A percentile compares a stretch with the other conserved stretches of the same genome.
These are phyloP conservation scores for Amaranthus hypochondriacus DNA, from an alignment of 148 eudicot species.

Conservation along the genomic window DNA sequence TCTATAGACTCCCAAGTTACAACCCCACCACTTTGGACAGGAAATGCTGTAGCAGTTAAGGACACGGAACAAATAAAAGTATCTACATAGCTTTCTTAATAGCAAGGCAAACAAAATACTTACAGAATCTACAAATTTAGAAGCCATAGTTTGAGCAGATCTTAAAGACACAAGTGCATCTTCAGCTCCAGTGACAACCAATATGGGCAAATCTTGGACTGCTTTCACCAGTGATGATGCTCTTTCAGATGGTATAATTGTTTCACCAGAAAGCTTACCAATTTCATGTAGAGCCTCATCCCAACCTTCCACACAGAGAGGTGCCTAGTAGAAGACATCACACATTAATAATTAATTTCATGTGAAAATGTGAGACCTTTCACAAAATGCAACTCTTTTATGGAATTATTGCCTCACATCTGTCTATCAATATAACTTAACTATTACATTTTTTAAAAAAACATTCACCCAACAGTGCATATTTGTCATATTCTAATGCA, in stretches of 20 bases:
- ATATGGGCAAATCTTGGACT: conserved; percentile 62
- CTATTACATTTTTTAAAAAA: neutral
- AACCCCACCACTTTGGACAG: too few relatives aligned
- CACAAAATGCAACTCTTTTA: neutral
- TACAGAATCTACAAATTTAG: conserved; percentile 86
- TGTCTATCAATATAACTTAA: neutral
- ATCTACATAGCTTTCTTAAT: neutral
- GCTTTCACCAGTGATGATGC: conserved; percentile 60
- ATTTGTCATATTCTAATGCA: too few relatives aligned
- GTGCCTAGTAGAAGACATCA: conserved; percentile 45
- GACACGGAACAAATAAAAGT: neutral
- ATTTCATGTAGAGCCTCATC: conserved; percentile 94
- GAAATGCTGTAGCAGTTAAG: too few relatives aligned
- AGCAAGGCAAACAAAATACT: conserved; percentile 27
- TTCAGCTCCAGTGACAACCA: conserved; percentile 87
- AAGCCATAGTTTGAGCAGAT: conserved; percentile 84
- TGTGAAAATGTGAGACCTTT: neutral
- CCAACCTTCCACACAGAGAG: conserved; percentile 93
- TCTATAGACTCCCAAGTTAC: too few relatives aligned
- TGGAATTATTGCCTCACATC: neutral
- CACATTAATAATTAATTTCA: conserved; percentile 1
- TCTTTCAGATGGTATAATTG: conserved; percentile 62
- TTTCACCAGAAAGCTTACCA: conserved; percentile 78
- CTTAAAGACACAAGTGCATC: conserved; percentile 75
- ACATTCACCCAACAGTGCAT: too few relatives aligned